Conservation (phyloP, 1,284 basidiomycete species). For the Heterobasidion occidentale region DNA sequence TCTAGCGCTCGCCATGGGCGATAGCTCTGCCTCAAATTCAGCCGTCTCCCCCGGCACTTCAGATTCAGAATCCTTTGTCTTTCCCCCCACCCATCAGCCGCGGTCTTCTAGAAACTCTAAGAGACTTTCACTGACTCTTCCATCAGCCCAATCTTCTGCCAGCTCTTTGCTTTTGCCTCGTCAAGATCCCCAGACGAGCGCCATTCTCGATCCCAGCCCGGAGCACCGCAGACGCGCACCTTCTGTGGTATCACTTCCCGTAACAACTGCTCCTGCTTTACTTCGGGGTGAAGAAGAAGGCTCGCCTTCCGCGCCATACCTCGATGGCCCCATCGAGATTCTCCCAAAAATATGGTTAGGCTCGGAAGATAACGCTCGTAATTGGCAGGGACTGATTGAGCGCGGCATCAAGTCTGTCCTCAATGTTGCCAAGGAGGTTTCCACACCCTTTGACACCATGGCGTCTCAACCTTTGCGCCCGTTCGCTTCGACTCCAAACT, state of each 20-base stretch:
- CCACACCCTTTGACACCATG: slow-evolving; percentile 61
- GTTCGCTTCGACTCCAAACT: slow-evolving; percentile 62
- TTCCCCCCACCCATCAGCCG: slow-evolving; percentile 31
- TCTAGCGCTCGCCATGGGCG: slow-evolving; percentile 40
- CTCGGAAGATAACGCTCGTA: slow-evolving; percentile 87
- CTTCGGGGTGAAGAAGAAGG: slow-evolving; percentile 63
- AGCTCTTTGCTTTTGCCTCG: slow-evolving; percentile 35
- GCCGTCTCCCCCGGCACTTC: slow-evolving; percentile 45
- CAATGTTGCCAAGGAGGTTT: slow-evolving; percentile 94
- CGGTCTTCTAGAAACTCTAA: slow-evolving; percentile 62
- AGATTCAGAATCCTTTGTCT: slow-evolving; percentile 40
- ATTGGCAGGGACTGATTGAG: slow-evolving; percentile 65
- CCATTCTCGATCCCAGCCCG: slow-evolving; percentile 15
- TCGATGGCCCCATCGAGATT: slow-evolving; percentile 82
- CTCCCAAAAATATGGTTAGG: slow-evolving; percentile 90
- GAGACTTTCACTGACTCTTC: slow-evolving; percentile 62
- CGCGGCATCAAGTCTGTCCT: slow-evolving; percentile 77
- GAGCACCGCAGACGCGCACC: slow-evolving; percentile 40
- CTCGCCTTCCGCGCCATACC: slow-evolving; percentile 63
- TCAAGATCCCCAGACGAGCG: neutral
- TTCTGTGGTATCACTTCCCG: slow-evolving; percentile 60
- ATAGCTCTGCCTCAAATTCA: slow-evolving; percentile 36
- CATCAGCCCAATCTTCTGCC: slow-evolving; percentile 51
- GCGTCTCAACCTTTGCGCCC: slow-evolving; percentile 41
- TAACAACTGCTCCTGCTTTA: slow-evolving; percentile 36